These are phyloP conservation scores for Oryza meyeriana DNA, from an alignment of 176 grass and related monocot species.

Conservation along the genomic window DNA sequence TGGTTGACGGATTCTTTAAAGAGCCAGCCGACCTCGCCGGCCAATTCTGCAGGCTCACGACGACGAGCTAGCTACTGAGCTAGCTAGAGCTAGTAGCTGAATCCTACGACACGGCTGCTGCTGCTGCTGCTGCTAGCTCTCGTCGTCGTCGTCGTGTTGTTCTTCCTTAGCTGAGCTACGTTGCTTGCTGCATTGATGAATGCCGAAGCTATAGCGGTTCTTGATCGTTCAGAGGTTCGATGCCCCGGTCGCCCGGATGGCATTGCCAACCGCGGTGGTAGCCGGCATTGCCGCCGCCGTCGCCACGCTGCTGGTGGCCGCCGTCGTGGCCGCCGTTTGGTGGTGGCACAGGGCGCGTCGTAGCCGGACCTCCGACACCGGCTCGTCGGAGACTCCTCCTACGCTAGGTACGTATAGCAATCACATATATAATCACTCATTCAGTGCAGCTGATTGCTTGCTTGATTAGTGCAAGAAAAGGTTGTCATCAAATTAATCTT, in stretches of 20 bases:
- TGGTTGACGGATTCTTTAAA: slow-evolving; percentile 20
- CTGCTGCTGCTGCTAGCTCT: no score
- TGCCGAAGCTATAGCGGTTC: slow-evolving; percentile 39
- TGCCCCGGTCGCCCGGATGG: slow-evolving; percentile 74
- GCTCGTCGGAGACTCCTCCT: slow-evolving; percentile 69
- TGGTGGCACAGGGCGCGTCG: slow-evolving; percentile 25
- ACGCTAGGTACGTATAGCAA: slow-evolving; percentile 47
- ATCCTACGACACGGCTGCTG: background rate
- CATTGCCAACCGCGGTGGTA: slow-evolving; percentile 61
- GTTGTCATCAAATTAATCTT: background rate
- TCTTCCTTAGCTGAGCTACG: background rate
- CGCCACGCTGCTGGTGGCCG: slow-evolving; percentile 28
- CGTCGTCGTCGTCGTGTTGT: background rate
- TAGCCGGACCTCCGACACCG: slow-evolving; percentile 74
- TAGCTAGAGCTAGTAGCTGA: background rate
- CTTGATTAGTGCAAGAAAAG: background rate
- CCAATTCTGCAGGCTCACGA: background rate
- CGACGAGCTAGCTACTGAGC: background rate
- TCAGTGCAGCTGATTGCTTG: background rate
- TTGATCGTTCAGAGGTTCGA: slow-evolving; percentile 51
- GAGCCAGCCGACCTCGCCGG: background rate
- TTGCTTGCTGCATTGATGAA: slow-evolving; percentile 46
- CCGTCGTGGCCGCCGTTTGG: slow-evolving; percentile 34
- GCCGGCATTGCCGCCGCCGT: slow-evolving; percentile 52
- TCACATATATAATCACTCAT: background rate